Conservation (phyloP, 306 rosid genomes). For the Carpinus viminea region DNA sequence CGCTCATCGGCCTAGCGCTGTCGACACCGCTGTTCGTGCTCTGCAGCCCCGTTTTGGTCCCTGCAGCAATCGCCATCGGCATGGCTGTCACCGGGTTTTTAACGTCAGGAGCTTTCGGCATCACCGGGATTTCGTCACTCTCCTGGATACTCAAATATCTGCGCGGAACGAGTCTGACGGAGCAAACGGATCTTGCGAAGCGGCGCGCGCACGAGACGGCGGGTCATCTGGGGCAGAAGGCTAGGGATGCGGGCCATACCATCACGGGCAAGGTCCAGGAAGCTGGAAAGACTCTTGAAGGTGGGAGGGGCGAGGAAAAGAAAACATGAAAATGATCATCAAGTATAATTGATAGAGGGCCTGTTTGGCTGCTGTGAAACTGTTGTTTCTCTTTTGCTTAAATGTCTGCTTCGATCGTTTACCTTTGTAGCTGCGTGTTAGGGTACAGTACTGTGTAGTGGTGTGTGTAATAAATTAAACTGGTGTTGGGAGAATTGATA, state of each 20-base stretch:
- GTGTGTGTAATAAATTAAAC: background rate
- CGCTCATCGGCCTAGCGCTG: slow-evolving; percentile 46
- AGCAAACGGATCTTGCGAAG: slow-evolving; percentile 32
- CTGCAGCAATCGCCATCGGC: slow-evolving; percentile 39
- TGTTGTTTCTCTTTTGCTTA: background rate
- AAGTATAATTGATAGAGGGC: background rate
- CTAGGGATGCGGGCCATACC: slow-evolving; percentile 10
- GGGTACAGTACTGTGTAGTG: background rate
- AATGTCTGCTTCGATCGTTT: background rate
- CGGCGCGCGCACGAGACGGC: slow-evolving; percentile 28
- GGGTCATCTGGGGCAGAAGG: slow-evolving; percentile 26
- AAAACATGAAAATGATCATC: background rate
- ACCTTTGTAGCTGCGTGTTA: background rate
- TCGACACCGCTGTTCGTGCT: slow-evolving; percentile 50
- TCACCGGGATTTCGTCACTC: slow-evolving; percentile 58
- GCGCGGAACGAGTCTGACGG: slow-evolving; percentile 30
- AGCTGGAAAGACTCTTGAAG: slow-evolving; percentile 16
- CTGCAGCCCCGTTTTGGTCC: slow-evolving; percentile 58
- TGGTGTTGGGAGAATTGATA: background rate
- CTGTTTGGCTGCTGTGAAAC: background rate
- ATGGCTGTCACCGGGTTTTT: slow-evolving; percentile 49
- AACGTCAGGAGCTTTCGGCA: slow-evolving; percentile 55
- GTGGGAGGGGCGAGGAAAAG: slow-evolving; percentile 4
- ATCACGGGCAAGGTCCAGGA: slow-evolving; percentile 26
- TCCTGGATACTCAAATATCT: slow-evolving; percentile 48